Evolutionary conservation across 352 stramenopile species (phyloP).

Genomic region (Phytophthora macrochlamydospora): DNA sequence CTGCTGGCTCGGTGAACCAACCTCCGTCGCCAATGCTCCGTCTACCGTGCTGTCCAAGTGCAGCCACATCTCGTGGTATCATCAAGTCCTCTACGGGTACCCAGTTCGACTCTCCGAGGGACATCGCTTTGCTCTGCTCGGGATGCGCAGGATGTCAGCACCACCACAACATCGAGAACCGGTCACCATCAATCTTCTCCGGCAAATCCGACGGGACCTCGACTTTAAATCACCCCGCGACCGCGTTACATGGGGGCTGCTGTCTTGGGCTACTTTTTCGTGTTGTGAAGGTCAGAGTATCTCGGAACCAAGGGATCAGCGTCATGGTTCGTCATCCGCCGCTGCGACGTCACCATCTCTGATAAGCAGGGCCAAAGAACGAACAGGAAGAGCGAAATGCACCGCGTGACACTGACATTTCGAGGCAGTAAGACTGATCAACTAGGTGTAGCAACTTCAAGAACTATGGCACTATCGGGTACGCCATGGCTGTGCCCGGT

Average conservation of each 20-base stretch:
- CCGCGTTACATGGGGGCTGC: conserved; percentile 5
- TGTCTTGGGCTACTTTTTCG: conserved; percentile 13
- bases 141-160: background rate
- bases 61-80: background rate
- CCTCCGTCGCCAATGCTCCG: background rate
- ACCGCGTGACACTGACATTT: background rate
- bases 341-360: background rate
- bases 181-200: background rate
- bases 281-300: conserved; percentile 6
- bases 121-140: background rate
- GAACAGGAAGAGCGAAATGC: background rate
- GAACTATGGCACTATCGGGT: background rate
- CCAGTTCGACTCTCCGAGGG: background rate
- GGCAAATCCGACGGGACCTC: background rate
- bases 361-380: background rate
- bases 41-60: background rate
- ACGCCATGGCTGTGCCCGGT: background rate
- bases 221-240: background rate
- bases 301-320: background rate
- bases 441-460: background rate
- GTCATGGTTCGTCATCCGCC: background rate
- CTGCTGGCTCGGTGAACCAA: background rate
- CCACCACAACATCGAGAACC: background rate
- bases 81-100: background rate
- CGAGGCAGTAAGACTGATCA: conserved; percentile 6